Evolutionary conservation across 1,284 basidiomycete genomes (phyloP), one percentile per base, ranked within the genome.

Genomic region (Leccinum griseonigrum): DNA sequence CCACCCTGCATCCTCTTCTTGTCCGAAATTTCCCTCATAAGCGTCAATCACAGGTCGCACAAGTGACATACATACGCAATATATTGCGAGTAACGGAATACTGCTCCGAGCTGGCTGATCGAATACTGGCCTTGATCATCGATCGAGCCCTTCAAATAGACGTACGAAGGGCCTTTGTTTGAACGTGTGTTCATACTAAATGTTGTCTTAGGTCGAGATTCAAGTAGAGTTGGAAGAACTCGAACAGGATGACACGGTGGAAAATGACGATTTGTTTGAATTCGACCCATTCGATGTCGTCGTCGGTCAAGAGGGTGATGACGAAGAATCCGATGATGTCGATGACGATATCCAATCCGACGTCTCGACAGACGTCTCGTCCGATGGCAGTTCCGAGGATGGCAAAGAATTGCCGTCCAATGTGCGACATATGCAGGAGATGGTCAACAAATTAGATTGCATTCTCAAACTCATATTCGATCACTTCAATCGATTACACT

Each of bases 71-170:
- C 74, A 92, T 98, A 64, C 88, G 93, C 61, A 99, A 99, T 74
- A 78, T 96, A 28, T 83, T 98, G 29, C 85, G 86, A 54, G 78
- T 99, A 43, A 91, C 90, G 6, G 85, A 87, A 43, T 99, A 98
- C 76, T 98, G 95, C 71, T 89, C 93, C 0, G 95, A 96, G 73
- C 79, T 99, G 7, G 83, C 88, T 0, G 94, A 96, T 68, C 87
- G 89, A 63, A 89, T 98, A 46, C 80, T 98, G 58, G 87, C 87
- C 1, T 87, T 90, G 0, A 91, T 98, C 48, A 84, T 98, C 16
- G 95, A 97, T 73, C 86, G 94, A 16, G 92, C 95, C 52, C 89
- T 99, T 46, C 90, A 97, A 74, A 94, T 99, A 62, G 97, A 99
- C 74, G 96, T 97, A 71, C 64, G 91, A 81, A 14, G 6, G 14